Evolutionary conservation across 164 flowering plant species (phyloP).

Genomic region (Euptelea pleiosperma): DNA sequence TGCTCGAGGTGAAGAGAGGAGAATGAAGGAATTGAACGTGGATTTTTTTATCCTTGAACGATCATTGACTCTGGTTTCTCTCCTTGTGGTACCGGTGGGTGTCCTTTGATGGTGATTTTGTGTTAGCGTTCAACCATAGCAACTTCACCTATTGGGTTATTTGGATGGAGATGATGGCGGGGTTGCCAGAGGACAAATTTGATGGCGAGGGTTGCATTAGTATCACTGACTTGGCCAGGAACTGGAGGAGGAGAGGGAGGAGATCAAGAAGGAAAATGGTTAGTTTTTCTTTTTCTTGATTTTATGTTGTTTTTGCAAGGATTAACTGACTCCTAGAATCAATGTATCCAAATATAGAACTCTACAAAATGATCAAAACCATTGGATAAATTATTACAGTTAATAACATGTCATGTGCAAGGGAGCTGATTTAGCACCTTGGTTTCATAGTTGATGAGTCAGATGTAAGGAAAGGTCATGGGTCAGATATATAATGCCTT

Average conservation of each 20-base stretch:
- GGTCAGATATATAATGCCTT: too few relatives aligned
- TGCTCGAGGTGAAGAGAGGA: not conserved
- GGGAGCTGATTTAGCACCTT: too few relatives aligned
- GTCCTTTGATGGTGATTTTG: conserved; percentile 54
- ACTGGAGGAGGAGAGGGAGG: conserved; percentile 79
- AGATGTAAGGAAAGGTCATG: too few relatives aligned
- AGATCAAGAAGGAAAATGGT: conserved; percentile 51
- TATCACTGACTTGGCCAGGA: conserved; percentile 78
- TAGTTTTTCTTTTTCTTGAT: not conserved
- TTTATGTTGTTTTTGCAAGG: too few relatives aligned
- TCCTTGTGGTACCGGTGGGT: conserved; percentile 6
- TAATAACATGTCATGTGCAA: too few relatives aligned
- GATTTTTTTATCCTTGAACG: conserved; percentile 65
- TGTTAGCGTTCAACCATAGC: conserved; percentile 87
- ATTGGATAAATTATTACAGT: too few relatives aligned
- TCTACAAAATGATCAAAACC: too few relatives aligned
- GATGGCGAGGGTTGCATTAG: conserved; percentile 55
- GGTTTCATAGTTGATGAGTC: too few relatives aligned
- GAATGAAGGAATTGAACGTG: conserved; percentile 33
- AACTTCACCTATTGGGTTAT: conserved; percentile 84
- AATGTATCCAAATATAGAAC: too few relatives aligned
- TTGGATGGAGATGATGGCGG: conserved; percentile 68
- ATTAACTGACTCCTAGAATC: too few relatives aligned
- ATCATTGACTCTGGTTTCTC: conserved; percentile 57
- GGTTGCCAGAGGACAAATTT: conserved; percentile 32